These are phyloP conservation scores for Plasmodium chabaudi DNA, from an alignment of 169 alveolate genomes.

Conservation along the genomic window DNA sequence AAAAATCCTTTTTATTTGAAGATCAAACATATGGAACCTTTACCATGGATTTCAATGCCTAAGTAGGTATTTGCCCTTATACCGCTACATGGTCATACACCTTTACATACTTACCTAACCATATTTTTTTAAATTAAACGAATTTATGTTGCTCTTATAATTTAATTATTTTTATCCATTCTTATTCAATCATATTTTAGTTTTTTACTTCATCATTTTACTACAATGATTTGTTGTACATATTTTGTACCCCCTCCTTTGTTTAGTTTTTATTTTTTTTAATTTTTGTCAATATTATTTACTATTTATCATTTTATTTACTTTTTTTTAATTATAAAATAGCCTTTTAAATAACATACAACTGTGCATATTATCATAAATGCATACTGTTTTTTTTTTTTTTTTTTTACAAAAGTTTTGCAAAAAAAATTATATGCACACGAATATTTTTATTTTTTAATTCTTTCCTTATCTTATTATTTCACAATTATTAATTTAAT, in stretches of 20 bases:
- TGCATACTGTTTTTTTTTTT: no score
- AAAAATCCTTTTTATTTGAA: constrained; percentile 73
- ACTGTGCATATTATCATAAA: no score
- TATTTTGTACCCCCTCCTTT: background rate
- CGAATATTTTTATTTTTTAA: no score
- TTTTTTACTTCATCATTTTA: no score
- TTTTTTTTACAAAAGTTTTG: no score
- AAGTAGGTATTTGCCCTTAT: background rate
- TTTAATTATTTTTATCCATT: background rate
- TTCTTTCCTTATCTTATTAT: no score
- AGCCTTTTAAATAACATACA: no score
- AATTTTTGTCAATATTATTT: background rate
- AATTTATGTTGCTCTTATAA: background rate
- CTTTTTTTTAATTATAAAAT: background rate
- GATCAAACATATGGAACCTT: constrained; percentile 70
- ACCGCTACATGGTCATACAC: no score
- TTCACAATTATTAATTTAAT: no score
- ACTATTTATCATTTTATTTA: background rate
- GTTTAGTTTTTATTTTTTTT: background rate
- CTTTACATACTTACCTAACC: background rate
- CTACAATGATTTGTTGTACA: background rate
- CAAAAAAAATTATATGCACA: no score
- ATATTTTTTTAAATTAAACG: background rate
- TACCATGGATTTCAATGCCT: constrained; percentile 18
- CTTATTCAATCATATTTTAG: background rate